Conservation (phyloP, 2,329 filamentous ascomycete species). For the Aspergillus quadricinctus region DNA sequence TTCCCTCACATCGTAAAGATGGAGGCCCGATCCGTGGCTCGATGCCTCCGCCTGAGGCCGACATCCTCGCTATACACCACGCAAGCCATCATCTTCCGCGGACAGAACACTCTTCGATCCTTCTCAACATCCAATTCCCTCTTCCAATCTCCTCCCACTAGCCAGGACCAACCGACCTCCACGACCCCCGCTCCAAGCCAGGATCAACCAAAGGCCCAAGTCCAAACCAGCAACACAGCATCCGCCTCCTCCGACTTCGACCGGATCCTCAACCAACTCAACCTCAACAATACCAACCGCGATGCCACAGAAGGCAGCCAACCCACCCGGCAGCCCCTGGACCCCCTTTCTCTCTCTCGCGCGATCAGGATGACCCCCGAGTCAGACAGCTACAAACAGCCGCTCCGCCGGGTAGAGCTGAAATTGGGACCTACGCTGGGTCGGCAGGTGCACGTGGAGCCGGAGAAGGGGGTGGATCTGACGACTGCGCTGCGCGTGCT, state of each 20-base stretch:
- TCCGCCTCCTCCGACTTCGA: slow-evolving; percentile 22
- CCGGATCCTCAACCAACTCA: slow-evolving; percentile 30
- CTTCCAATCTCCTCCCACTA: slow-evolving; percentile 21
- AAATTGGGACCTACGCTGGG: slow-evolving; percentile 37
- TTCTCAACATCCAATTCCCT: slow-evolving; percentile 12
- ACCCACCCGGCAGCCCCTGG: slow-evolving; percentile 6
- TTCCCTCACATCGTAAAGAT: slow-evolving; percentile 14
- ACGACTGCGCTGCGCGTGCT: slow-evolving; percentile 25
- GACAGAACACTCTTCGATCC: slow-evolving; percentile 11
- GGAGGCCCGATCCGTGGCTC: slow-evolving; percentile 30
- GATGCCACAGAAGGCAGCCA: neutral
- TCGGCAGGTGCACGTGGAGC: slow-evolving; percentile 32
- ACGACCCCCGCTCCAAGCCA: slow-evolving; percentile 7
- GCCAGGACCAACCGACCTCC: slow-evolving; percentile 3
- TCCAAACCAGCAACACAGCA: neutral
- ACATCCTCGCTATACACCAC: slow-evolving; percentile 22
- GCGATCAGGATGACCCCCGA: slow-evolving; percentile 16
- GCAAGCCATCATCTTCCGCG: slow-evolving; percentile 10
- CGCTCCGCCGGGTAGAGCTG: slow-evolving; percentile 25
- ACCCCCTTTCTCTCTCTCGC: slow-evolving; percentile 16
- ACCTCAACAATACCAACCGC: slow-evolving; percentile 15
- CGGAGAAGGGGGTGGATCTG: slow-evolving; percentile 30
- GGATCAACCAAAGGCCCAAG: neutral
- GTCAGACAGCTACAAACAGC: slow-evolving; percentile 15
- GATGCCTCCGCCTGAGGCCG: slow-evolving; percentile 30